These are phyloP conservation scores for Rhynchospora tenuis DNA, from an alignment of 176 grass and related monocot species.

Conservation along the genomic window DNA sequence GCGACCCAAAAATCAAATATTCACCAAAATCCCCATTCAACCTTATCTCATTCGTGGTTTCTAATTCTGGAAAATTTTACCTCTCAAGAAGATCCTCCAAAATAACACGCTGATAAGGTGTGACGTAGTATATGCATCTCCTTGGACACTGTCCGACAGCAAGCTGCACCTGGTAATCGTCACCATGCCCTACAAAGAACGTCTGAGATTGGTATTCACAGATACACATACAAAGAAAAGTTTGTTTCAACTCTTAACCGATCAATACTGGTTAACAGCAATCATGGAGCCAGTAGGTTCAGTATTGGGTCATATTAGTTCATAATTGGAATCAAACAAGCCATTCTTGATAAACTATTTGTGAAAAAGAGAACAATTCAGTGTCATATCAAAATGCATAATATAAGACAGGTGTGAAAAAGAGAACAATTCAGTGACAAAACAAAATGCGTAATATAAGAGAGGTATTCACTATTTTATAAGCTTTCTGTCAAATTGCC, in stretches of 20 bases:
- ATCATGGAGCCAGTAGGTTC: background rate
- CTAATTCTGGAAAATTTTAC: constrained; percentile 31
- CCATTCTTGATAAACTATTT: too few species aligned
- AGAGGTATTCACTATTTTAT: background rate
- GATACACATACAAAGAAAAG: constrained; percentile 1
- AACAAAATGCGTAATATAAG: background rate
- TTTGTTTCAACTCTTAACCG: background rate
- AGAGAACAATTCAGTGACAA: background rate
- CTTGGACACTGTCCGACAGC: constrained; percentile 78
- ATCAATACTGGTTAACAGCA: background rate
- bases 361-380: too few species aligned
- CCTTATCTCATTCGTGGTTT: background rate
- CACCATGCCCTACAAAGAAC: constrained; percentile 45
- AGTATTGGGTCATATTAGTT: background rate
- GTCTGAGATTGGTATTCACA: background rate
- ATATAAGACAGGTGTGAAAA: background rate
- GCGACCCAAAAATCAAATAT: background rate
- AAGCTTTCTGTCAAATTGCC: background rate
- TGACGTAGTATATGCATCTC: constrained; percentile 91
- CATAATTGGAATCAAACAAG: background rate
- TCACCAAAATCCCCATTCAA: background rate
- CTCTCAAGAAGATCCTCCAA: constrained; percentile 79
- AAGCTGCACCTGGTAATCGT: constrained; percentile 55
- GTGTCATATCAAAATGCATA: too few species aligned
- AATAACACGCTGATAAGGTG: constrained; percentile 64